phyloP scores from a whole-genome alignment of 805 yeast genomes.

The Nakazawaea pomicola region DNA sequence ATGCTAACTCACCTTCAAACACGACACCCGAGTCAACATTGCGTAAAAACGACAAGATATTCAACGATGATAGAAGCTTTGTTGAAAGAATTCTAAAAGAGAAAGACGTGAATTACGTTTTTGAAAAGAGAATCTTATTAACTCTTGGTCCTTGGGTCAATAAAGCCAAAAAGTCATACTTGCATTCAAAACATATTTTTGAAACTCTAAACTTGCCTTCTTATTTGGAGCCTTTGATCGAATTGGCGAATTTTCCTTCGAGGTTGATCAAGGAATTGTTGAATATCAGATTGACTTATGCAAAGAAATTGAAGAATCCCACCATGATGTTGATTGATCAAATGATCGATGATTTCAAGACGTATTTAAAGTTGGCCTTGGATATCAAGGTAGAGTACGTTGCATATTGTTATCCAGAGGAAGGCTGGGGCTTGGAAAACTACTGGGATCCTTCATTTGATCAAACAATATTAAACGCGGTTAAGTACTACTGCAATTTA shows the following conservation, averaged over 20 bases:
- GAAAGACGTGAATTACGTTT: conserved; percentile 67
- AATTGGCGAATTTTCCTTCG: conserved; percentile 71
- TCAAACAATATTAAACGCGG: conserved; percentile 64
- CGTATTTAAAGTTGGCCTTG: conserved; percentile 70
- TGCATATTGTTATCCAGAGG: conserved; percentile 53
- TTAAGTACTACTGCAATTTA: conserved; percentile 63
- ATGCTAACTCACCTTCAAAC: conserved; percentile 16
- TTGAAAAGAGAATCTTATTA: conserved; percentile 60
- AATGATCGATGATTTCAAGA: conserved; percentile 78
- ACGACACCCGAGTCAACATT: conserved; percentile 11
- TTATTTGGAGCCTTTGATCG: conserved; percentile 58
- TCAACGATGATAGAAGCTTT: conserved; percentile 63
- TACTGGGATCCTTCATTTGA: conserved; percentile 60
- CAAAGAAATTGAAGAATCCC: conserved; percentile 73
- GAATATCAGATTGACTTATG: conserved; percentile 67
- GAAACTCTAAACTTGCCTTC: conserved; percentile 70
- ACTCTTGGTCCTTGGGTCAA: conserved; percentile 77
- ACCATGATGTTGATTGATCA: conserved; percentile 97
- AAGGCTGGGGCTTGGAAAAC: conserved; percentile 68
- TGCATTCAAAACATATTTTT: conserved; percentile 56
- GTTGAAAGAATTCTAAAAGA: conserved; percentile 83
- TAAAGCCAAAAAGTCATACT: conserved; percentile 70
- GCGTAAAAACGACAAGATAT: conserved; percentile 24
- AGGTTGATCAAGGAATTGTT: conserved; percentile 76
- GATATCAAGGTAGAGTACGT: conserved; percentile 65